A percentile compares a stretch with the other conserved stretches of the same genome.
Conservation (phyloP, 306 rosid species). For the Sophora flavescens region DNA sequence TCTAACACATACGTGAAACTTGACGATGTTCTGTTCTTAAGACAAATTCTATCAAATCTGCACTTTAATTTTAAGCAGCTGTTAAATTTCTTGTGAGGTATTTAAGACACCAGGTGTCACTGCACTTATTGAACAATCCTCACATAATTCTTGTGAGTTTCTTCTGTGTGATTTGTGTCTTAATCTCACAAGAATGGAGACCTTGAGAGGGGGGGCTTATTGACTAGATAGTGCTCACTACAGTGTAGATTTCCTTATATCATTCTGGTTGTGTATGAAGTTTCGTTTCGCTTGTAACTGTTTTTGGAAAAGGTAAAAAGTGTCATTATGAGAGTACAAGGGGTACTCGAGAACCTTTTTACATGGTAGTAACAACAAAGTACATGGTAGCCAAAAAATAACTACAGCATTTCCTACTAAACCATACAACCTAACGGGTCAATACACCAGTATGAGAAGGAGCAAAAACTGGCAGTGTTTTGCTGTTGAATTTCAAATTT, state of each 20-base stretch:
- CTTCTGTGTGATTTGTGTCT: slow-evolving; percentile 3
- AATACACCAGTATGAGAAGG: too few species aligned
- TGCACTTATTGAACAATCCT: background rate
- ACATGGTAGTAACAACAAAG: too few species aligned
- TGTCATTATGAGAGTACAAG: too few species aligned
- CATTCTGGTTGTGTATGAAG: background rate
- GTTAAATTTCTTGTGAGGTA: background rate
- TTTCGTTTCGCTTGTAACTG: background rate
- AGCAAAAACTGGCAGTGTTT: too few species aligned
- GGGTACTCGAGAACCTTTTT: too few species aligned
- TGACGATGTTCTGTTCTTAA: background rate
- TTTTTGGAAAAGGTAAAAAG: background rate
- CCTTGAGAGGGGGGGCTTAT: background rate
- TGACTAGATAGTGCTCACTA: background rate
- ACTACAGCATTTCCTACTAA: too few species aligned
- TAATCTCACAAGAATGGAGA: background rate
- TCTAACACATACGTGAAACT: slow-evolving; percentile 8
- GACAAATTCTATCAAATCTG: background rate
- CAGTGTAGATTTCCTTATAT: background rate
- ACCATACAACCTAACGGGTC: too few species aligned
- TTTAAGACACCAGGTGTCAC: background rate
- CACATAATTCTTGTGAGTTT: slow-evolving; percentile 3
- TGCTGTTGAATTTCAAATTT: background rate
- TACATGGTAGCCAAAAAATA: too few species aligned
- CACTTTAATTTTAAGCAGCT: background rate